phyloP scores from a whole-genome alignment of 2,329 filamentous ascomycete genomes.

The Colletotrichum sp. region DNA sequence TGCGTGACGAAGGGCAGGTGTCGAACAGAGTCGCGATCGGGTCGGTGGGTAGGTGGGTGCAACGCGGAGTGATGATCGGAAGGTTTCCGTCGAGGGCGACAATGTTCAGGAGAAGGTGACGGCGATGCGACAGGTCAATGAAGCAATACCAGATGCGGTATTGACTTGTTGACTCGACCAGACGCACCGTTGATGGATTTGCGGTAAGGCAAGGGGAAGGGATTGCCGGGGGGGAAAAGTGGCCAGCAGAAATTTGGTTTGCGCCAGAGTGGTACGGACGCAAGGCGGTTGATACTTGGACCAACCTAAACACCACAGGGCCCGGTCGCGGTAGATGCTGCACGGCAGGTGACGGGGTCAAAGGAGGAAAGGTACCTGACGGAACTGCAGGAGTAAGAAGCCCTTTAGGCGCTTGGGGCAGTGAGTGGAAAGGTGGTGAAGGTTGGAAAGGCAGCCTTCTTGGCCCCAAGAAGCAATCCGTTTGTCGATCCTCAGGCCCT shows the following conservation, averaged over 20 bases:
- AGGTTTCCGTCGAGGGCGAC: background rate
- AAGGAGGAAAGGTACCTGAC: background rate
- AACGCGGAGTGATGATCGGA: background rate
- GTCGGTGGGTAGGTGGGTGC: background rate
- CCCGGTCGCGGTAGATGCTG: background rate
- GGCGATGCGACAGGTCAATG: background rate
- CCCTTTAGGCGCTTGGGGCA: background rate
- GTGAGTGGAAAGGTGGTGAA: background rate
- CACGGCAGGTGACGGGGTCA: background rate
- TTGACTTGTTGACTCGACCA: background rate
- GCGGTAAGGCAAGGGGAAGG: background rate
- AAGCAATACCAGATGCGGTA: background rate
- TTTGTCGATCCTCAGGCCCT: background rate
- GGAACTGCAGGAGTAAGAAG: background rate
- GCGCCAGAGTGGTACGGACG: background rate
- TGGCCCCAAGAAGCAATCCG: background rate
- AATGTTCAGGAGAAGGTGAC: background rate
- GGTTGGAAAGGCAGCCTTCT: background rate
- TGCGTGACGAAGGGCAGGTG: background rate
- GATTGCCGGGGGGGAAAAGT: background rate
- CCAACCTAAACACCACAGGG: background rate
- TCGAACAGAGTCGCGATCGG: background rate
- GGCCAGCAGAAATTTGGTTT: background rate
- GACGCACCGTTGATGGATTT: background rate
- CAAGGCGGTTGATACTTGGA: background rate